A percentile compares a stretch with the other conserved stretches of the same genome.
Conservation (phyloP, 345 rosid genomes). For the Anastatica hierochuntica region DNA sequence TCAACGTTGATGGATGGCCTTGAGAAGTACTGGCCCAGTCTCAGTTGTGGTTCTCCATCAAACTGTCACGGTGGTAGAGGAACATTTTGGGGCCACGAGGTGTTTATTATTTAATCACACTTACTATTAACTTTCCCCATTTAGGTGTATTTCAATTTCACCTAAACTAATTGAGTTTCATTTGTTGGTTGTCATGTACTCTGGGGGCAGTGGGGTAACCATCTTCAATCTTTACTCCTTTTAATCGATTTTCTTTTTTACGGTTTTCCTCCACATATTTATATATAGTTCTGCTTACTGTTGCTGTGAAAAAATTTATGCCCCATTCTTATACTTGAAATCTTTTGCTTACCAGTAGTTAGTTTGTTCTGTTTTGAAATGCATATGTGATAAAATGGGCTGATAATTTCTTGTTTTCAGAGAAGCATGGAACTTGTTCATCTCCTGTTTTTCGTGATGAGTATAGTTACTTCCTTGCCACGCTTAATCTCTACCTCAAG, state of each 20-base stretch:
- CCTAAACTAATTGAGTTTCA: slow-evolving; percentile 31
- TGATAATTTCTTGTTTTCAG: slow-evolving; percentile 32
- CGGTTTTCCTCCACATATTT: not conserved
- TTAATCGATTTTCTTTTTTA: slow-evolving; percentile 10
- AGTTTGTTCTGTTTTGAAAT: too few species aligned
- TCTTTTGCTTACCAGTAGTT: too few species aligned
- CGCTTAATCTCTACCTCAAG: slow-evolving; percentile 70
- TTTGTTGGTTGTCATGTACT: slow-evolving; percentile 29
- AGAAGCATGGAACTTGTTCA: slow-evolving; percentile 96
- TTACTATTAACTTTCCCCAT: not conserved
- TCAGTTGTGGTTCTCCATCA: slow-evolving; percentile 52
- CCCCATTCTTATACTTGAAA: too few species aligned
- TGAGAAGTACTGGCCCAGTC: slow-evolving; percentile 71
- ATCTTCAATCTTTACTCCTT: slow-evolving; percentile 22
- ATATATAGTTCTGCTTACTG: not conserved
- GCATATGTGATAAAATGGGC: not conserved
- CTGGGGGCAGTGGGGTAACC: slow-evolving; percentile 79
- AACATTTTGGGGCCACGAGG: slow-evolving; percentile 85
- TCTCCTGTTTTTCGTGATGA: slow-evolving; percentile 70
- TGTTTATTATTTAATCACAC: slow-evolving; percentile 14
- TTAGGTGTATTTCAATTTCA: not conserved
- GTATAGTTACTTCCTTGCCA: slow-evolving; percentile 57
- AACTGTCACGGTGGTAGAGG: slow-evolving; percentile 56
- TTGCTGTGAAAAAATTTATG: not conserved
- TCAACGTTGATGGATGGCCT: slow-evolving; percentile 45